Conservation (phyloP, 352 stramenopile genomes). For the Peronospora belbahrii region DNA sequence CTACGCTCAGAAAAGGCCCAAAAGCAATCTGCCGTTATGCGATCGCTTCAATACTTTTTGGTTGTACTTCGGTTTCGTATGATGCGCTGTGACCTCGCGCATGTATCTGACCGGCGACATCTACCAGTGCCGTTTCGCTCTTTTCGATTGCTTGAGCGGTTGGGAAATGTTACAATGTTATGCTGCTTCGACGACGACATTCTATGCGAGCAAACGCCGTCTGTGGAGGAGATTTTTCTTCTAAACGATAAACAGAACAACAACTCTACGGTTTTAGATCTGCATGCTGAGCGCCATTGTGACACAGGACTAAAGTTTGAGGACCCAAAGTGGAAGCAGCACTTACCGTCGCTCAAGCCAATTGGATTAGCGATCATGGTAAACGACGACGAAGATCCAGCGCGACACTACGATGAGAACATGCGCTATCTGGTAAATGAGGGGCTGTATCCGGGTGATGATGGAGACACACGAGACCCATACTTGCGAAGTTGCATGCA, state of each 20-base stretch:
- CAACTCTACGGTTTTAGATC: slow-evolving; percentile 61
- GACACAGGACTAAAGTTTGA: slow-evolving; percentile 81
- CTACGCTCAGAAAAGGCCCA: slow-evolving; percentile 59
- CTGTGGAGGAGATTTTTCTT: slow-evolving; percentile 79
- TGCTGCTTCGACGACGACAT: slow-evolving; percentile 87
- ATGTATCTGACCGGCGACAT: slow-evolving; percentile 31
- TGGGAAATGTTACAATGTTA: slow-evolving; percentile 82
- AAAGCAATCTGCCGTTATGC: slow-evolving; percentile 55
- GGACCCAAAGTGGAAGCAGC: slow-evolving; percentile 76
- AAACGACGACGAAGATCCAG: slow-evolving; percentile 69
- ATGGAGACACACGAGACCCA: slow-evolving; percentile 27
- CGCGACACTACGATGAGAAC: slow-evolving; percentile 49
- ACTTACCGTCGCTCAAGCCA: slow-evolving; percentile 72
- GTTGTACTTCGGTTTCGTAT: slow-evolving; percentile 60
- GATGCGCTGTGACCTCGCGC: slow-evolving; percentile 42
- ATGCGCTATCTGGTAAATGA: slow-evolving; percentile 76
- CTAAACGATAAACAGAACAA: slow-evolving; percentile 63
- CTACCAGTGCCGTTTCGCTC: slow-evolving; percentile 63
- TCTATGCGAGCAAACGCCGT: slow-evolving; percentile 70
- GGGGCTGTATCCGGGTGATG: slow-evolving; percentile 17
- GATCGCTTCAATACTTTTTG: slow-evolving; percentile 69
- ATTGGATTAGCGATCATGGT: slow-evolving; percentile 75
- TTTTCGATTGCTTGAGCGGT: slow-evolving; percentile 69
- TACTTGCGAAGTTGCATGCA: slow-evolving; percentile 63
- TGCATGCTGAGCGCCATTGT: slow-evolving; percentile 64